These are phyloP conservation scores for Lasiosphaeria miniovina DNA, from an alignment of 495 filamentous ascomycete species.

Conservation along the genomic window DNA sequence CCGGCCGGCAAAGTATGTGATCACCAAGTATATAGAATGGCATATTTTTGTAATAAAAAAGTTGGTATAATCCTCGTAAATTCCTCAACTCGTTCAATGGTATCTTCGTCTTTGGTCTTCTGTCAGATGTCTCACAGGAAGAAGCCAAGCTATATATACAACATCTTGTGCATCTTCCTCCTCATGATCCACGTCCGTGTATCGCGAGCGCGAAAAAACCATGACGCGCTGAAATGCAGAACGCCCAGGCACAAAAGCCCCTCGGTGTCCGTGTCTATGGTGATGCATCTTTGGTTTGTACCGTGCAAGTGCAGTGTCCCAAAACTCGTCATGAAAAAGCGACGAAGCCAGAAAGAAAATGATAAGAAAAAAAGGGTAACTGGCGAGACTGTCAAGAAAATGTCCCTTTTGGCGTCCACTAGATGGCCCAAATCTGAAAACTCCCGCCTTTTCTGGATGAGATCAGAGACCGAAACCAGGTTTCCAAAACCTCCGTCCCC, in stretches of 20 bases:
- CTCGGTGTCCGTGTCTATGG: conserved; percentile 12
- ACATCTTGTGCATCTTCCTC: conserved; percentile 13
- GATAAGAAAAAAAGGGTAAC: conserved; percentile 8
- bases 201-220: not conserved
- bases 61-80: conserved; percentile 5
- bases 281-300: conserved; percentile 21
- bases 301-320: conserved; percentile 13
- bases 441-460: conserved; percentile 3
- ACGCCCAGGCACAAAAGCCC: conserved; percentile 7
- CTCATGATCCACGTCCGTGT: conserved; percentile 8
- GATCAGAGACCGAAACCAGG: conserved; percentile 1
- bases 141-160: conserved; percentile 24
- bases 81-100: conserved; percentile 10
- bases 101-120: conserved; percentile 13
- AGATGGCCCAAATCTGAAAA: conserved; percentile 5
- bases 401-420: conserved; percentile 3
- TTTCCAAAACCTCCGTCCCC: not conserved
- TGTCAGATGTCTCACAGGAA: not conserved
- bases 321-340: conserved; percentile 14
- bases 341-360: conserved; percentile 10
- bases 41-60: not conserved
- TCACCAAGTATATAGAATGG: not conserved
- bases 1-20: too few relatives aligned
- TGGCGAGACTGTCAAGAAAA: conserved; percentile 5
- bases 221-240: conserved; percentile 7